phyloP scores from a whole-genome alignment of 345 rosid species.

The Melastoma malabathricum region DNA sequence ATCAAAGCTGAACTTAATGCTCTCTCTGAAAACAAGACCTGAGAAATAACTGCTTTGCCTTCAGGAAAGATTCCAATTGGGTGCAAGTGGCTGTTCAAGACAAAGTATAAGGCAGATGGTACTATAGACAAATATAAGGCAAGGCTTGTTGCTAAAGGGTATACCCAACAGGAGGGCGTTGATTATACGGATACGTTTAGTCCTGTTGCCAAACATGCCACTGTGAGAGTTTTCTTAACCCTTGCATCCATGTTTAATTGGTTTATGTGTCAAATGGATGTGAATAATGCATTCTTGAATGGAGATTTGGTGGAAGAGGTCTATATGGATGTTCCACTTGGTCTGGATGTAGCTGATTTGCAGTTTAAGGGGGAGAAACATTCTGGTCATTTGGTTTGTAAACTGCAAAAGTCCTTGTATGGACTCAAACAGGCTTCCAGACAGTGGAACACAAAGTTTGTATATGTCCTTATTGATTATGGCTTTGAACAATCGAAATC shows the following conservation, averaged over 20 bases:
- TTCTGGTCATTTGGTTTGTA: too few species aligned
- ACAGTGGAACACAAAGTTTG: too few species aligned
- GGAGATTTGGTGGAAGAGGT: background rate
- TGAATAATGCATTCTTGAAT: too few species aligned
- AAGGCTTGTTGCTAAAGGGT: background rate
- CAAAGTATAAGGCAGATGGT: background rate
- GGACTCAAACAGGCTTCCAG: too few species aligned
- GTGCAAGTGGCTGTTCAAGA: constrained; percentile 3
- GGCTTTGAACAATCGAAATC: too few species aligned
- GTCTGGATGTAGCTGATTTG: too few species aligned
- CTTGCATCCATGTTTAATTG: background rate
- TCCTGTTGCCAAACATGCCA: background rate
- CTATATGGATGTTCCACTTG: background rate
- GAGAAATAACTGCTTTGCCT: background rate
- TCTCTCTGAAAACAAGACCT: background rate
- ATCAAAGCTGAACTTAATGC: background rate
- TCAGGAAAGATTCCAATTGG: background rate
- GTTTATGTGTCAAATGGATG: background rate
- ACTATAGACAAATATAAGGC: background rate
- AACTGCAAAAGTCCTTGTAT: too few species aligned
- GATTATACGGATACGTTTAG: background rate
- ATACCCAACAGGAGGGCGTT: background rate
- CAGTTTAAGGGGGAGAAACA: too few species aligned
- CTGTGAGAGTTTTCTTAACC: background rate
- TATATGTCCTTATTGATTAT: too few species aligned